These are phyloP conservation scores for Berkeleyomyces rouxiae DNA, from an alignment of 2,329 filamentous ascomycete genomes.

Conservation along the genomic window DNA sequence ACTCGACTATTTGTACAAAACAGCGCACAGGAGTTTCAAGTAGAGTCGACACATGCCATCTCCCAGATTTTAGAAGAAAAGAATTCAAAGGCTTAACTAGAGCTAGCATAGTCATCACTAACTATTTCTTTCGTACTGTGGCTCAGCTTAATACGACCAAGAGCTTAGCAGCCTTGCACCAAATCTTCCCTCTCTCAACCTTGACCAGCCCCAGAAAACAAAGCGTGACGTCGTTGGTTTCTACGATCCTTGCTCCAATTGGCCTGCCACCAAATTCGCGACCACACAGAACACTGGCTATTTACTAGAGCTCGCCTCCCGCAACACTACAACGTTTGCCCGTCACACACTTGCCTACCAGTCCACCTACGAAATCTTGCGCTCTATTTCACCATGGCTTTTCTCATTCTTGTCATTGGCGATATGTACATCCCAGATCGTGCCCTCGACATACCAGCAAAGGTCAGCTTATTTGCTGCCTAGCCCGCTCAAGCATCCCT, in stretches of 20 bases:
- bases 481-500: neutral
- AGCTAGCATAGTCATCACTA: too few relatives aligned
- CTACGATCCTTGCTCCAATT: neutral
- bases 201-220: neutral
- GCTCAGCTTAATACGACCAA: neutral
- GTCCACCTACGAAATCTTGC: too few relatives aligned
- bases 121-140: neutral
- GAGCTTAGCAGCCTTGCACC: neutral
- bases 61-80: too few relatives aligned
- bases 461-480: constrained; percentile 37
- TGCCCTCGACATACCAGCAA: constrained; percentile 76
- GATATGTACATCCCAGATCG: constrained; percentile 89
- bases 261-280: neutral
- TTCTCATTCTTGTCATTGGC: constrained; percentile 79
- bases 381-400: constrained; percentile 47
- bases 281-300: neutral
- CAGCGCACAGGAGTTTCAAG: too few relatives aligned
- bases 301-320: neutral
- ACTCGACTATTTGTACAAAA: too few relatives aligned
- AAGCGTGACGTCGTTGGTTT: neutral
- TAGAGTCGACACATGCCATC: too few relatives aligned
- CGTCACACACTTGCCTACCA: neutral
- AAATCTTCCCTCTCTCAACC: neutral
- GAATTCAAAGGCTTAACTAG: too few relatives aligned
- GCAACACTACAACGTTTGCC: neutral